Evolutionary conservation across 257 asterid genomes (phyloP), one percentile per base, ranked within the genome.

Genomic region (Nicotiana noctiflora): DNA sequence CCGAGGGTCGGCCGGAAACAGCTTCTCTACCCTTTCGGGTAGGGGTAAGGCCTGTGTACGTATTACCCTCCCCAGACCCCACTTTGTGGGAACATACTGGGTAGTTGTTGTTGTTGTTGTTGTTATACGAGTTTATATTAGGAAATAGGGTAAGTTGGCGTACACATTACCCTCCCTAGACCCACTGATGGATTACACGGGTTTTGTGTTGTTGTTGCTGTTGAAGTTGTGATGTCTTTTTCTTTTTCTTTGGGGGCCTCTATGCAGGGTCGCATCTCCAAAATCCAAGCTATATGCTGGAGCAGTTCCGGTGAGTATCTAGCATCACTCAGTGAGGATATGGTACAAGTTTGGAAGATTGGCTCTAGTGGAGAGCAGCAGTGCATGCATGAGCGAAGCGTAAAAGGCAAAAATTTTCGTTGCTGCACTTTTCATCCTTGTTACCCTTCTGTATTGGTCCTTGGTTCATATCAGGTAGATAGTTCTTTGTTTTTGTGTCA

Each of bases 261-360:
- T 63, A 12, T 5, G 75, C 60, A 87, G 89, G 87, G 86, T 32
- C 89, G 84, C 19, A 66, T 76, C 21, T 55, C 81, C 9, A 77
- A 75, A 59, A 84, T 87, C 49, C 68, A 18, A 6, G 85, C 84
- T 77, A 68, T 87, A 21, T 84, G 89, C 86, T 87, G 89, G 89
- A 81, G 62, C 82, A 59, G 85, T 11, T 77, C 84, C 10, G 89
- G 89, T 23, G 88, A 84, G 79, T 79, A 68, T 60, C 55, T 87
- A 57, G 88, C 87, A 53, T 87, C 88, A 19, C 32, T 84, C 79
- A 87, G 88, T 34, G 86, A 84, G 78, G 89, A 87, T 75, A 61
- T 49, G 52, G 77, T 87, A 34, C 82, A 81, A 82, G 88, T 87
- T 49, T 87, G 89, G 88, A 84, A 82, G 61, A 27, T 87, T 55